Evolutionary conservation across 148 eudicot genomes (phyloP).

Genomic region (Simmondsia chinensis): DNA sequence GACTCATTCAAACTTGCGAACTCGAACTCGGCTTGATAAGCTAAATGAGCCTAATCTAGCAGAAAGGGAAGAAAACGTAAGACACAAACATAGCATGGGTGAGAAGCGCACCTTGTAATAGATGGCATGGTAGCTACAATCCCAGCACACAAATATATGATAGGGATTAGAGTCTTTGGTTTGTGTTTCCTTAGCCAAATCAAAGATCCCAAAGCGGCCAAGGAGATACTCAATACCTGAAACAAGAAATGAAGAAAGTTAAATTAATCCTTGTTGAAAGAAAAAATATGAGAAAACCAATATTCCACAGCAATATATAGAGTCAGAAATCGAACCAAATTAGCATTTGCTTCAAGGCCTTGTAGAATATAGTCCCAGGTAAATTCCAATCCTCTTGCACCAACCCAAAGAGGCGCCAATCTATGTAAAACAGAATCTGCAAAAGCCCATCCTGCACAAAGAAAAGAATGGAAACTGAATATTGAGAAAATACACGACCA

Average conservation of each 20-base stretch:
- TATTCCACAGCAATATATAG: too few relatives aligned
- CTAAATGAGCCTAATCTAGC: too few relatives aligned
- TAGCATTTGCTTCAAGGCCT: constrained; percentile 99
- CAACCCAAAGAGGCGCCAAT: constrained; percentile 95
- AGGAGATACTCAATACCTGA: constrained; percentile 78
- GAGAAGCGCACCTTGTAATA: constrained; percentile 59
- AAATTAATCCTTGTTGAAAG: constrained; percentile 1
- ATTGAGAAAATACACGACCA: too few relatives aligned
- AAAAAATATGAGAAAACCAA: too few relatives aligned
- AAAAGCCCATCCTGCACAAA: constrained; percentile 91
- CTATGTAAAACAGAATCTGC: constrained; percentile 94
- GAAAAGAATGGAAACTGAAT: constrained; percentile 2
- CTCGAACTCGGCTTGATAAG: too few relatives aligned
- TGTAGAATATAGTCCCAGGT: constrained; percentile 92
- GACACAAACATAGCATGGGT: not conserved
- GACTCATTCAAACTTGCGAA: too few relatives aligned
- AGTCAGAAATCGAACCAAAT: constrained; percentile 46
- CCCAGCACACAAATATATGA: constrained; percentile 85
- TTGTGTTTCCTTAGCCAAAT: constrained; percentile 98
- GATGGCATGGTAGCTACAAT: constrained; percentile 95
- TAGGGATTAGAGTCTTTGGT: constrained; percentile 79
- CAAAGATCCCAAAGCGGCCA: constrained; percentile 93
- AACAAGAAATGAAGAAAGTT: constrained; percentile 5
- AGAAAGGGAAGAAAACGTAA: not conserved
- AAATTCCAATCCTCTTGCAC: constrained; percentile 93